Base-by-base conservation (phyloP, 139 green algal genomes). In the Yamagishiella unicocca region DNA sequence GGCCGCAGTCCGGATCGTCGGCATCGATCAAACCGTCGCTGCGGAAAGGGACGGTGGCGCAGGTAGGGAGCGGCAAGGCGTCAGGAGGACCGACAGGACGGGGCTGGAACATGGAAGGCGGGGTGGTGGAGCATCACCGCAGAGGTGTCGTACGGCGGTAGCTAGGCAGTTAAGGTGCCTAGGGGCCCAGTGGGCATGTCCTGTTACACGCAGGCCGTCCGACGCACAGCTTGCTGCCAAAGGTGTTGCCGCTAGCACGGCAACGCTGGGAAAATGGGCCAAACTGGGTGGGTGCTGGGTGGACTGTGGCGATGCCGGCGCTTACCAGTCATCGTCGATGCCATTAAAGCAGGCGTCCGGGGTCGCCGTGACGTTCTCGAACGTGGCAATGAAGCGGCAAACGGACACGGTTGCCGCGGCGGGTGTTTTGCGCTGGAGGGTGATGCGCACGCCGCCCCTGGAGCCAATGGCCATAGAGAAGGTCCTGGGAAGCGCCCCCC, bases 291-390 rank as follows among this genome's bases (percentile, higher is more conserved):
- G n/a, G n/a, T n/a, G n/a, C 50, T 17, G 14, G 17, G 12, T 58
- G 17, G 17, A 58, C 50, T 58, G 14, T 58, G 14, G 50, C 50
- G 14, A 58, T 17, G 17, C 50, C 50, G 50, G 50, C 50, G 17
- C 67, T 45, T 35, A 78, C 70, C 70, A 78, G 70, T 78, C 70
- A 38, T 78, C 54, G 21, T 78, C 70, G 21, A 78, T 10, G 1
- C 70, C 70, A 33, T 78, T 40, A n/a, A 5, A 8, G 40, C 70
- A 78, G 33, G 19, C 7, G 66, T 35, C 31, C 7, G 33, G 33
- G 21, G 33, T 24, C 66, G 66, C 66, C n/a, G n/a, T n/a, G 50
- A 17, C 17, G 50, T 58, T 17, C 42, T 78, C 70, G 21, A 24
- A 37, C 6, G 1, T 38, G 9, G 9, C 22, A 22, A 53, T 21